Base-by-base conservation (phyloP, 441 rosid species). In the Sinapis alba region DNA sequence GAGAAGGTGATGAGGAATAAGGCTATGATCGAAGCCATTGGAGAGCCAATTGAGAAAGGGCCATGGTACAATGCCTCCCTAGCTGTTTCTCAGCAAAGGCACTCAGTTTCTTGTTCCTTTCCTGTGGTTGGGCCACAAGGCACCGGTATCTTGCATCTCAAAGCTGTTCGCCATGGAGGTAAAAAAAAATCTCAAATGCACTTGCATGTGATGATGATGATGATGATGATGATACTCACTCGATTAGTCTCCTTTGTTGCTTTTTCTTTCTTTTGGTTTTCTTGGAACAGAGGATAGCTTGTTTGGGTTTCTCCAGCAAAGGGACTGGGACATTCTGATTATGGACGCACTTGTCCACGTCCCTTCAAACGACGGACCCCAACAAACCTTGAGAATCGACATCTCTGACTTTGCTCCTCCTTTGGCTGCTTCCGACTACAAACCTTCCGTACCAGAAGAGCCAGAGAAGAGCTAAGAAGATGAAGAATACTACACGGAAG, bases 51-150 rank as follows among this genome's bases (percentile, higher is more conserved):
- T 72, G 84, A 83, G 77, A 91, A 86, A 88, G 99, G 99, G 38
- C 91, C 97, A 63, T 93, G 99, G 99, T 93, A 93, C 79, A 86
- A 83, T 84, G 97, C 99, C 51, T 89, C 98, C 73, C 94, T 96
- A 75, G 96, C 97, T 60, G 96, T 96, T 68, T 85, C 98, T 80
- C 98, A 87, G 79, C 85, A 89, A 73, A 85, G 99, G 79, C 94
- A 80, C 41, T 88, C 99, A 7, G 93, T 84, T 10, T 93, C 98
- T 76, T 96, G 99, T 86, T 83, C 99, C 30, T 93, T 96, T 83
- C 98, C 98, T 11, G 93, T 93, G 66, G 77, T 85, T 68, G 75
- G 75, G 50, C 72, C 78, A 63, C 69, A 60, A 41, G 71, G 79
- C 72, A 24, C 62, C 5, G 81, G 81, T 53, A 60, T 78, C 23